Evolutionary conservation across 306 rosid species (phyloP), one percentile per base, ranked within the genome.

Genomic region (Hylodesmum podocarpum): DNA sequence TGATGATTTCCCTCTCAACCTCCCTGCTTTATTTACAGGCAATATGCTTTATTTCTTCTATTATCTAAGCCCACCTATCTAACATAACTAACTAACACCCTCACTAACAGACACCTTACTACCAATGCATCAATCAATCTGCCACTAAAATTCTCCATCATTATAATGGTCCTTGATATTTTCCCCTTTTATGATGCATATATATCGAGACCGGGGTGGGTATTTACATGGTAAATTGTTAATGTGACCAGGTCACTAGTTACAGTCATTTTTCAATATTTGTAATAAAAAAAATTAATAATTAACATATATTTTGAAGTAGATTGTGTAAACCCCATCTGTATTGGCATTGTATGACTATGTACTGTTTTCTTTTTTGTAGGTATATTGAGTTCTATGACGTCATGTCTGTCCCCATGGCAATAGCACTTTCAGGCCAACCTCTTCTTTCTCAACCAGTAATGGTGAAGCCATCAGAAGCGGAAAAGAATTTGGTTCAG

Each of bases 381-480:
- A 95, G 98, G 87, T 95, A 94, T 83, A 91, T 95, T 59, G 98
- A 95, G 84, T 95, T 95, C 78, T 93, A 89, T 51, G 98, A 95
- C 84, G 89, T 79, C 49, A 95, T 95, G 98, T 92, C 98, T 63
- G 98, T 95, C 55, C 98, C 98, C 62, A 95, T 95, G 98, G 97
- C 98, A 40, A 95, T 95, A 75, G 98, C 98, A 41, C 96, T 95
- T 64, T 90, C 98, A 40, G 96, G 98, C 37, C 98, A 92, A 87
- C 90, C 86, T 66, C 88, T 95, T 77, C 97, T 88, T 47, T 83
- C 97, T 81, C 93, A 86, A 78, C 98, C 97, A 67, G 98, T 95
- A 73, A 95, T 95, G 98, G 98, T 95, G 76, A 95, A 95, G 83
- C 98, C 98, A 81, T 95, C 98, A 47, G 98, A 95, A 91, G 98